A percentile compares a stretch with the other conserved stretches of the same genome.
Conservation (phyloP, 176 grass and related monocot species). For the Phoenix roebelenii region DNA sequence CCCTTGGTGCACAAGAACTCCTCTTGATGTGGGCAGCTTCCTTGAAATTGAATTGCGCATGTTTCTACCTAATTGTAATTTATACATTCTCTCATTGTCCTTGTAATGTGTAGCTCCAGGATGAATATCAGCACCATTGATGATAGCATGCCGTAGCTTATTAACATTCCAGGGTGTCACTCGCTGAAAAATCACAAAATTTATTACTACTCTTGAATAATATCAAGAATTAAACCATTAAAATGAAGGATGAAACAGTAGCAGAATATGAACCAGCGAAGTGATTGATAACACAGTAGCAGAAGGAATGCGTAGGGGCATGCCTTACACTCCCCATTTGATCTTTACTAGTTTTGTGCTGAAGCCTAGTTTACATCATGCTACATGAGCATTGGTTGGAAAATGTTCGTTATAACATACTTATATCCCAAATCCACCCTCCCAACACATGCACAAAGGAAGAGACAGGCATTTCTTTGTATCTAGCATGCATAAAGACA, state of each 20-base stretch:
- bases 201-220: background rate
- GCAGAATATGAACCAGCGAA: too few species aligned
- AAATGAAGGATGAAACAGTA: background rate
- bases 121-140: conserved; percentile 71
- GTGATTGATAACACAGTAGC: too few species aligned
- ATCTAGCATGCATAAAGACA: too few species aligned
- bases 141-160: conserved; percentile 48
- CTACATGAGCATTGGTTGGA: too few species aligned
- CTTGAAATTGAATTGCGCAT: conserved; percentile 43
- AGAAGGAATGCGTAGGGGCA: too few species aligned
- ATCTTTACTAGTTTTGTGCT: too few species aligned
- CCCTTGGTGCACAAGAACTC: conserved; percentile 38
- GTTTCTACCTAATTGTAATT: conserved; percentile 31
- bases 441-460: too few species aligned
- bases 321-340: too few species aligned
- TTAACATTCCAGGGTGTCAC: conserved; percentile 80
- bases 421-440: too few species aligned
- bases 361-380: too few species aligned
- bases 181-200: conserved; percentile 37
- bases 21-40: conserved; percentile 50
- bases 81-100: conserved; percentile 45
- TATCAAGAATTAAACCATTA: conserved; percentile 1
- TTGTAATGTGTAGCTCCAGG: conserved; percentile 82
- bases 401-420: too few species aligned
- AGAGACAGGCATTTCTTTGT: too few species aligned